These are phyloP conservation scores for Fraxinus paxiana DNA, from an alignment of 305 asterid species.

Conservation along the genomic window DNA sequence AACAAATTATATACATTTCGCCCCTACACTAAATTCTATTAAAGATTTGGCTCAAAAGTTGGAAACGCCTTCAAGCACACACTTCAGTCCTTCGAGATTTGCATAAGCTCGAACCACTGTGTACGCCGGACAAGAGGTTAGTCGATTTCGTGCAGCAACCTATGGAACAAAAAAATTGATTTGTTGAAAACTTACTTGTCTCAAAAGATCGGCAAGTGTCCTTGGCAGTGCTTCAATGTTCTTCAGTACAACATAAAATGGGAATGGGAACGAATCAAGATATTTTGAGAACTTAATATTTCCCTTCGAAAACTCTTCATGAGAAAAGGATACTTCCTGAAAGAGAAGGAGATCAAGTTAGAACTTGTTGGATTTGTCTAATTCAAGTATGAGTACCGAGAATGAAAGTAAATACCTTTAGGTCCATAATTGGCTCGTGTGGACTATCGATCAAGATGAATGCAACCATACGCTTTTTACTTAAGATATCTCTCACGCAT, in stretches of 20 bases:
- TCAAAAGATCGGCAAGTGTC: slow-evolving; percentile 78
- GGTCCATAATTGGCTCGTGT: slow-evolving; percentile 59
- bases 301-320: slow-evolving; percentile 5
- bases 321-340: slow-evolving; percentile 60
- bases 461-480: slow-evolving; percentile 79
- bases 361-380: background rate
- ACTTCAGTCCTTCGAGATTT: slow-evolving; percentile 41
- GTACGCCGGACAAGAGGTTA: background rate
- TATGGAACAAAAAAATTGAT: background rate
- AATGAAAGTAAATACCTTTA: slow-evolving; percentile 34
- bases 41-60: background rate
- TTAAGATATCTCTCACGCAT: slow-evolving; percentile 63
- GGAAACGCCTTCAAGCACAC: too few species aligned
- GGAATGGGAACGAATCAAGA: slow-evolving; percentile 85
- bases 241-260: slow-evolving; percentile 72
- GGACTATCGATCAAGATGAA: slow-evolving; percentile 76
- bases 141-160: background rate
- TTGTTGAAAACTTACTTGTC: slow-evolving; percentile 57
- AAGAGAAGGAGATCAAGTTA: slow-evolving; percentile 1
- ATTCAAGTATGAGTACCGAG: background rate
- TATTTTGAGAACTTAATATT: slow-evolving; percentile 44
- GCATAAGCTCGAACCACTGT: slow-evolving; percentile 99
- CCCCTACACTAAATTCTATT: background rate
- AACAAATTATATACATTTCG: background rate
- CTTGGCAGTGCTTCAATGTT: slow-evolving; percentile 86